These are phyloP conservation scores for Amylocystis lapponica DNA, from an alignment of 768 basidiomycete species.

Conservation along the genomic window DNA sequence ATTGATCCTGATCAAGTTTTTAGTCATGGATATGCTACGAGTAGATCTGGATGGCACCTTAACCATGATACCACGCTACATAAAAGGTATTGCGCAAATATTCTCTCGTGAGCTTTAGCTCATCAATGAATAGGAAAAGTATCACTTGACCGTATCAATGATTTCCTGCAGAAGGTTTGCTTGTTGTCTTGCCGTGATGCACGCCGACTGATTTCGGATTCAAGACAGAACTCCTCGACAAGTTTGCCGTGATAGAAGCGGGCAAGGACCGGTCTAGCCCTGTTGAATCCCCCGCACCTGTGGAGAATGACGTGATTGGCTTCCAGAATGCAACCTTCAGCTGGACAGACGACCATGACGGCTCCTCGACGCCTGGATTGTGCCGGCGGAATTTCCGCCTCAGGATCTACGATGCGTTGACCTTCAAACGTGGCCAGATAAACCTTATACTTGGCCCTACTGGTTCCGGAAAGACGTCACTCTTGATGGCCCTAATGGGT, in stretches of 20 bases:
- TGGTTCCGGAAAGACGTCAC: conserved; percentile 26
- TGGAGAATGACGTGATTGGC: conserved; percentile 34
- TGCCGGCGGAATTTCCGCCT: conserved; percentile 20
- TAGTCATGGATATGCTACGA: neutral
- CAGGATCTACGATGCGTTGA: conserved; percentile 21
- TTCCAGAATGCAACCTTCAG: conserved; percentile 50
- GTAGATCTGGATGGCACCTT: neutral
- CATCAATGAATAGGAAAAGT: conserved; percentile 22
- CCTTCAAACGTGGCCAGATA: conserved; percentile 22
- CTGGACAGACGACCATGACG: conserved; percentile 41
- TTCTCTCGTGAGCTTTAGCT: neutral
- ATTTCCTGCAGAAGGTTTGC: conserved; percentile 26
- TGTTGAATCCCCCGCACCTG: neutral
- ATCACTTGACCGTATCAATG: conserved; percentile 32
- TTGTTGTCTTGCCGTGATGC: neutral
- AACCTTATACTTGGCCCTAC: conserved; percentile 29
- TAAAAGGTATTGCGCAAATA: conserved; percentile 29
- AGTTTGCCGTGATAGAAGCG: conserved; percentile 5
- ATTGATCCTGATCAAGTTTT: neutral
- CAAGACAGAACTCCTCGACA: conserved; percentile 7
- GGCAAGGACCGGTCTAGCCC: neutral
- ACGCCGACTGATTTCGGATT: neutral
- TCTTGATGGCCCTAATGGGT: conserved; percentile 27
- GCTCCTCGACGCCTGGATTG: conserved; percentile 22
- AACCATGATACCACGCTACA: neutral